A percentile compares a stretch with the other conserved stretches of the same genome.
Conservation (phyloP, 2,329 filamentous ascomycete species). For the Neofusicoccum kwambonambiense region DNA sequence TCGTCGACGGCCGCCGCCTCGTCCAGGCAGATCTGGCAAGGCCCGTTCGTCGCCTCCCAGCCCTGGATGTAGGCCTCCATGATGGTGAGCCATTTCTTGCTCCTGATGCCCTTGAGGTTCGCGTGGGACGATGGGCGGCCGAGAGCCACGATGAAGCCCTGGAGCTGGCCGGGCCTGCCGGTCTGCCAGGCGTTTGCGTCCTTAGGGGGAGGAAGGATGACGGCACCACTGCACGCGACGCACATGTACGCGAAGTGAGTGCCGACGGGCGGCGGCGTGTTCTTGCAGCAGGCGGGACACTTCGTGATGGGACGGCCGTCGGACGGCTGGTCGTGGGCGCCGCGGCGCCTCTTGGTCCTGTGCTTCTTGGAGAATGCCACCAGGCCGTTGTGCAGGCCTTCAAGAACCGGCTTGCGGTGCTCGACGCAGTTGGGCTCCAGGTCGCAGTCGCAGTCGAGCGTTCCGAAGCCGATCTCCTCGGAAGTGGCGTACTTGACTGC, state of each 20-base stretch:
- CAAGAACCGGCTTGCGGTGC: not conserved
- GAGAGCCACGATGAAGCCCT: not conserved
- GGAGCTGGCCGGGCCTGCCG: not conserved
- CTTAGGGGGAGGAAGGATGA: not conserved
- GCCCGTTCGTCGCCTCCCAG: too few relatives aligned
- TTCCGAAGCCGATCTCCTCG: not conserved
- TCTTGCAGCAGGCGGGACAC: not conserved
- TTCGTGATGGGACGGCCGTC: not conserved
- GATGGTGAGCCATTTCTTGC: too few relatives aligned
- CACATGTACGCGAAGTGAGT: not conserved
- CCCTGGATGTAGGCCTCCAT: too few relatives aligned
- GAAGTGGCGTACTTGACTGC: not conserved
- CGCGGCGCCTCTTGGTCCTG: not conserved
- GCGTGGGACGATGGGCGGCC: too few relatives aligned
- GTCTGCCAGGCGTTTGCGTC: not conserved
- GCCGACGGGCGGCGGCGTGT: not conserved
- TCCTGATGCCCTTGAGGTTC: too few relatives aligned
- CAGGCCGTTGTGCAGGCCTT: not conserved
- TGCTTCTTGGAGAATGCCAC: not conserved
- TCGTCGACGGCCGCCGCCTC: too few relatives aligned
- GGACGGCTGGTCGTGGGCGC: not conserved
- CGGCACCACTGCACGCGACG: not conserved
- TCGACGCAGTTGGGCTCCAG: not conserved
- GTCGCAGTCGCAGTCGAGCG: not conserved
- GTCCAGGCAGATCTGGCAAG: too few relatives aligned